phyloP scores from a whole-genome alignment of 202 grass and related monocot genomes.

The Musa balbisiana region DNA sequence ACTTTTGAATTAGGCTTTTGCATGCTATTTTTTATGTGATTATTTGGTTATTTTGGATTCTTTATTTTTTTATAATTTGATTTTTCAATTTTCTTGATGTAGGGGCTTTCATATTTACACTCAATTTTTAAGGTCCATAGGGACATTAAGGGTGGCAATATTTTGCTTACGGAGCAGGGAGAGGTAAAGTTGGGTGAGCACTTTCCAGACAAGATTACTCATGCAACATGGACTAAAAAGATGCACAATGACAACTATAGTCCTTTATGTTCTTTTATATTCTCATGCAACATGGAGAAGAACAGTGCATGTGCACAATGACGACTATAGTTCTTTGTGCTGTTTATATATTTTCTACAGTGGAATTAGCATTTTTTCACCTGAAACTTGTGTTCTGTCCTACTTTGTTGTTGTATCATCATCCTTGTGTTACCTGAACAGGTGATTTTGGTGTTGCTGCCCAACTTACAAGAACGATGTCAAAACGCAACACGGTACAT shows the following conservation, averaged over 20 bases:
- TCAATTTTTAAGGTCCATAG: conserved; percentile 99
- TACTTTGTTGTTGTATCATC: conserved; percentile 9
- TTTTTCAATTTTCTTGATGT: conserved; percentile 29
- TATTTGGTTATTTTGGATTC: conserved; percentile 1
- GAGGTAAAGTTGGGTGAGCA: conserved; percentile 99
- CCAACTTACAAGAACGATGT: conserved; percentile 97
- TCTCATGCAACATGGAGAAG: conserved; percentile 8
- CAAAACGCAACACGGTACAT: conserved; percentile 97
- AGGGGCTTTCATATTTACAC: conserved; percentile 98
- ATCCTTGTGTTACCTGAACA: conserved; percentile 37
- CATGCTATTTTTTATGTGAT: background rate
- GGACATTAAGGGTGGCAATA: conserved; percentile 99
- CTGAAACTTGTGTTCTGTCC: background rate
- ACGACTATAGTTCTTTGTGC: background rate
- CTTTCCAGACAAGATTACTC: background rate
- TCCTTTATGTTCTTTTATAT: conserved; percentile 15
- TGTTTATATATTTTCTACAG: conserved; percentile 7
- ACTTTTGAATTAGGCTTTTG: no score
- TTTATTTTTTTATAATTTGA: conserved; percentile 21
- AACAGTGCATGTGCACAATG: background rate
- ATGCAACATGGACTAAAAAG: background rate
- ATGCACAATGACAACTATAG: background rate
- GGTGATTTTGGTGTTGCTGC: conserved; percentile 99
- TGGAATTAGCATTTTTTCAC: conserved; percentile 15
- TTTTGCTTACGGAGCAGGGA: conserved; percentile 95